Evolutionary conservation across 768 basidiomycete genomes (phyloP).

Genomic region (Suillus spraguei): DNA sequence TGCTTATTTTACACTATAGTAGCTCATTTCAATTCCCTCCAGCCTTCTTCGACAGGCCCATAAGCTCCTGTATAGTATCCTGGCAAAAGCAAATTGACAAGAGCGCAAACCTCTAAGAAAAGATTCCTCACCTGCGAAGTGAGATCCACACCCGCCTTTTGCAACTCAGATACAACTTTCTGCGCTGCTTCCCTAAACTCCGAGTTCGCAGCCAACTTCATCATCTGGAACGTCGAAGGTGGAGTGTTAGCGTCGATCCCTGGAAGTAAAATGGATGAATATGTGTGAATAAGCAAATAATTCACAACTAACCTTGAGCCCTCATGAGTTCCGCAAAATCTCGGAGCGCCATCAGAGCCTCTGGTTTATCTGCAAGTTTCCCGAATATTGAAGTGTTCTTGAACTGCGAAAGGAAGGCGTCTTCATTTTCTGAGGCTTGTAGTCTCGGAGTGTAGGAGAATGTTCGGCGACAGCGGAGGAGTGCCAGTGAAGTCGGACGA

Average conservation of each 20-base stretch:
- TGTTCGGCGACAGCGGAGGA: constrained; percentile 23
- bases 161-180: constrained; percentile 49
- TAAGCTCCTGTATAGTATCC: constrained; percentile 49
- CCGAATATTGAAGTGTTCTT: constrained; percentile 47
- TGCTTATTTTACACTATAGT: constrained; percentile 3
- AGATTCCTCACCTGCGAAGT: constrained; percentile 47
- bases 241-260: constrained; percentile 49
- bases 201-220: constrained; percentile 53
- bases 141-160: constrained; percentile 64
- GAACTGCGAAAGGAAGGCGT: constrained; percentile 42
- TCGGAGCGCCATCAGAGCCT: constrained; percentile 50
- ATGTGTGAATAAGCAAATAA: constrained; percentile 9
- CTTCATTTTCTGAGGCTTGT: constrained; percentile 36
- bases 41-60: constrained; percentile 30
- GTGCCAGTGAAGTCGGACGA: constrained; percentile 16
- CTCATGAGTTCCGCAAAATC: constrained; percentile 48
- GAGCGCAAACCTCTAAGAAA: not conserved
- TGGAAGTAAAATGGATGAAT: constrained; percentile 22
- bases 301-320: constrained; percentile 44
- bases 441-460: constrained; percentile 32
- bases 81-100: constrained; percentile 22
- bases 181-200: constrained; percentile 54
- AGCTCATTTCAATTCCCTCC: constrained; percentile 19
- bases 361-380: constrained; percentile 52
- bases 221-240: constrained; percentile 54